Evolutionary conservation across 2,329 filamentous ascomycete species (phyloP).

Genomic region (Aspergillus puulaauensis): DNA sequence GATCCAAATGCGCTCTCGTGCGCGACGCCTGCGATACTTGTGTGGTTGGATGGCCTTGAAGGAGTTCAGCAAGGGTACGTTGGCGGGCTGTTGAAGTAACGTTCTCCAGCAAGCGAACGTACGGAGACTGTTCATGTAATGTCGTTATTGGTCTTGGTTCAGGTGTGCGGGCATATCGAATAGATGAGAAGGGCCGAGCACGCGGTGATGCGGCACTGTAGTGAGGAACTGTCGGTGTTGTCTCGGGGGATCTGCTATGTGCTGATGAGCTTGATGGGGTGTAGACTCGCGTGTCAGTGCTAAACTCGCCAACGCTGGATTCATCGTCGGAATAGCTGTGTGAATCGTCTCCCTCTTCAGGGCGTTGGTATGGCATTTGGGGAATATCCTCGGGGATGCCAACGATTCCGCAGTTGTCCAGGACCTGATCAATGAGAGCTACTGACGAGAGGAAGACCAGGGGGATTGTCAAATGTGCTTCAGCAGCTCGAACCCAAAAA

Average conservation of each 20-base stretch:
- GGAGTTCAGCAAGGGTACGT: not conserved
- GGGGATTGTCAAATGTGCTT: not conserved
- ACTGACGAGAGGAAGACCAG: not conserved
- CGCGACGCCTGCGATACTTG: not conserved
- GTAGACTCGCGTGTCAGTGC: no score
- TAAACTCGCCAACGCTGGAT: not conserved
- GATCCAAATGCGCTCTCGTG: not conserved
- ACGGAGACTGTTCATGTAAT: not conserved
- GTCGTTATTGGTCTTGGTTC: not conserved
- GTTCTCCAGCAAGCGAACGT: not conserved
- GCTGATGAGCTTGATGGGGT: no score
- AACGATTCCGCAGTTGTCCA: not conserved
- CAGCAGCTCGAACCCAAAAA: not conserved
- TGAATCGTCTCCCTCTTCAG: no score
- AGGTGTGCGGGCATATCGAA: not conserved
- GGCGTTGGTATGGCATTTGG: no score
- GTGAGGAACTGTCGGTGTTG: no score
- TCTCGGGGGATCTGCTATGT: no score
- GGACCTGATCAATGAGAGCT: not conserved
- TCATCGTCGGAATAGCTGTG: no score
- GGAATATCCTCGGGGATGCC: no score
- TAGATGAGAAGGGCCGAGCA: not conserved
- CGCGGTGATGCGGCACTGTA: no score
- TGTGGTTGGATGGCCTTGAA: not conserved
- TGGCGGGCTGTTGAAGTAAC: not conserved